Evolutionary conservation across 1,139 yeast species (phyloP).

Genomic region (Nematodospora anomalae): DNA sequence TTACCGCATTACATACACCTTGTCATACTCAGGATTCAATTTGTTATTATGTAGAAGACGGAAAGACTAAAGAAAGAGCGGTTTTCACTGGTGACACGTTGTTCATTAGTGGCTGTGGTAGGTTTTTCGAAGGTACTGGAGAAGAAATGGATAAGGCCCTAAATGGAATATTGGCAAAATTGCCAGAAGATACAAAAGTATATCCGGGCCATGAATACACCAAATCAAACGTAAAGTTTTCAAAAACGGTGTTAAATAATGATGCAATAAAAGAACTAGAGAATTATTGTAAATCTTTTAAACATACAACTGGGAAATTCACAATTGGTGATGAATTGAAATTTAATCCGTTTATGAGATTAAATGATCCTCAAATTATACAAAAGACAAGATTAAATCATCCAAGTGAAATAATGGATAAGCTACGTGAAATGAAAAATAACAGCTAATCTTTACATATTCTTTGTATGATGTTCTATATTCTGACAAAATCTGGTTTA

Average conservation of each 20-base stretch:
- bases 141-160: conserved; percentile 75
- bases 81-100: conserved; percentile 96
- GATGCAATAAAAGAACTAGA: conserved; percentile 58
- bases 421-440: conserved; percentile 71
- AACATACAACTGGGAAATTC: conserved; percentile 78
- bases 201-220: conserved; percentile 98
- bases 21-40: conserved; percentile 97
- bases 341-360: conserved; percentile 88
- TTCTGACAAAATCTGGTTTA: conserved; percentile 40
- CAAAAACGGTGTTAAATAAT: conserved; percentile 57
- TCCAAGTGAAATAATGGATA: conserved; percentile 59
- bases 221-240: conserved; percentile 72
- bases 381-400: conserved; percentile 39
- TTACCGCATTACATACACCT: conserved; percentile 90
- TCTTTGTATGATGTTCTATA: too few relatives aligned
- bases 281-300: conserved; percentile 52
- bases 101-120: conserved; percentile 93
- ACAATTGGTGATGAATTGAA: conserved; percentile 80
- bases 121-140: conserved; percentile 92
- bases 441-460: too few relatives aligned
- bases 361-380: conserved; percentile 57
- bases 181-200: conserved; percentile 71
- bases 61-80: conserved; percentile 58
- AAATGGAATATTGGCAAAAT: conserved; percentile 51
- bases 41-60: conserved; percentile 76